These are phyloP conservation scores for Chernovozyma sophiae-reginae DNA, from an alignment of 1,139 yeast genomes.

Conservation along the genomic window DNA sequence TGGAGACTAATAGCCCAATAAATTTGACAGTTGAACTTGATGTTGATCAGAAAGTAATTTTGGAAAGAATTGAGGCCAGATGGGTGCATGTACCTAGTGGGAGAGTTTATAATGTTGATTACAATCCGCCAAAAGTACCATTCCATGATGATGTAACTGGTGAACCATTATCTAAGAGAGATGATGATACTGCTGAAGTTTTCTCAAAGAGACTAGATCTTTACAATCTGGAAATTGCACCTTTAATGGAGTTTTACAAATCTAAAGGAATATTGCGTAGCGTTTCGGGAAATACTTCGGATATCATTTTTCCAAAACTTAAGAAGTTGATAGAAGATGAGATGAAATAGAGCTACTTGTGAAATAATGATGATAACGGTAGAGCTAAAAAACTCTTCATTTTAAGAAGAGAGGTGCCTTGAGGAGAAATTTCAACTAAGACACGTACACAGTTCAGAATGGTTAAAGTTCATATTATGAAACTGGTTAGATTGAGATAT, in stretches of 20 bases:
- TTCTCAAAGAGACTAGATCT: conserved; percentile 63
- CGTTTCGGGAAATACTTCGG: conserved; percentile 77
- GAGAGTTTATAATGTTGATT: conserved; percentile 76
- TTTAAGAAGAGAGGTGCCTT: no score
- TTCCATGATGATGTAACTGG: conserved; percentile 88
- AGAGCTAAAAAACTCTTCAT: no score
- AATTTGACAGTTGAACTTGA: conserved; percentile 79
- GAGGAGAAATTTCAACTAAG: no score
- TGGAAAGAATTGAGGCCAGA: conserved; percentile 77
- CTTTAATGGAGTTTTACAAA: conserved; percentile 60
- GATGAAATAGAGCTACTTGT: background rate
- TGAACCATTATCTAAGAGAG: conserved; percentile 71
- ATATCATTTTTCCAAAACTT: conserved; percentile 75
- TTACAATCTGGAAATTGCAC: conserved; percentile 57
- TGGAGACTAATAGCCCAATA: conserved; percentile 34
- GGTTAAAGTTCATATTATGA: no score
- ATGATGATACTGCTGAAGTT: conserved; percentile 72
- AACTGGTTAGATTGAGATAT: no score
- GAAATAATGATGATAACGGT: background rate
- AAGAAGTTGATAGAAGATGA: conserved; percentile 27
- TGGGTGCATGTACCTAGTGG: conserved; percentile 86
- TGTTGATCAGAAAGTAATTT: conserved; percentile 75
- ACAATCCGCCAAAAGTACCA: conserved; percentile 82
- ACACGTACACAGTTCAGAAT: no score
- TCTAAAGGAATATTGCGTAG: conserved; percentile 49